Base-by-base conservation (phyloP, 768 basidiomycete genomes). In the Suillus alpinus region DNA sequence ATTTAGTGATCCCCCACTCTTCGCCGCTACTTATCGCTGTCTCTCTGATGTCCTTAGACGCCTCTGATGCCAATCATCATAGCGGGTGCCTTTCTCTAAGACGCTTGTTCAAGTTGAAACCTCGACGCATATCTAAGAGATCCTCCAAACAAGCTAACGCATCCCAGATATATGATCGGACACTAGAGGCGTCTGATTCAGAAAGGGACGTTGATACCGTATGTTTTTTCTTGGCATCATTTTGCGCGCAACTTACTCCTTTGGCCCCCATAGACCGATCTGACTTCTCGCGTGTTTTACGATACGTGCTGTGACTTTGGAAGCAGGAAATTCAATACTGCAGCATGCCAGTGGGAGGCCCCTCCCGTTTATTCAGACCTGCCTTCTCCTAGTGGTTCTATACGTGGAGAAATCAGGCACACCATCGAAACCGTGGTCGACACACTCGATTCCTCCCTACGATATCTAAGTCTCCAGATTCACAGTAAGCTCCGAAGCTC, bases 381-480 rank as follows among this genome's bases (percentile, higher is more conserved):
- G 43, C 52, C 41, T n/a, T 71, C 6, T 53, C 63, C 29, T 32
- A 32, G 31, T 29, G 36, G 47, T 56, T 67, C 57, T 63, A 62
- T 62, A 9, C 50, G 40, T 53, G 59, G 63, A 1, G 80, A 80
- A 56, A 76, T 85, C n/a, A 68, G 83, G 50, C 69, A 74, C 31
- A 82, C 83, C 7, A 82, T 93, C 59, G 84, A 87, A 57, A 64
- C 69, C 3, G 76, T 76, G 44, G 65, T 94, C 55, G 80, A 87
- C 65, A 69, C 77, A 56, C 73, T 88, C 14, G 77, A 79, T 57
- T 63, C 77, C 6, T 73, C 82, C 56, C 77, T 94, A 43, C 83
- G 89, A 29, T 70, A 81, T 26, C 74, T 94, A 43, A 92, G 90
- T 68, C 69, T 91, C 63, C 76, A 83, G 32, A 90, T 94, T 39